Percentiles rank a stretch among this genome's conserved stretches.
These are phyloP conservation scores for Diddensiella transvaalensis DNA, from an alignment of 805 yeast genomes.

Conservation along the genomic window DNA sequence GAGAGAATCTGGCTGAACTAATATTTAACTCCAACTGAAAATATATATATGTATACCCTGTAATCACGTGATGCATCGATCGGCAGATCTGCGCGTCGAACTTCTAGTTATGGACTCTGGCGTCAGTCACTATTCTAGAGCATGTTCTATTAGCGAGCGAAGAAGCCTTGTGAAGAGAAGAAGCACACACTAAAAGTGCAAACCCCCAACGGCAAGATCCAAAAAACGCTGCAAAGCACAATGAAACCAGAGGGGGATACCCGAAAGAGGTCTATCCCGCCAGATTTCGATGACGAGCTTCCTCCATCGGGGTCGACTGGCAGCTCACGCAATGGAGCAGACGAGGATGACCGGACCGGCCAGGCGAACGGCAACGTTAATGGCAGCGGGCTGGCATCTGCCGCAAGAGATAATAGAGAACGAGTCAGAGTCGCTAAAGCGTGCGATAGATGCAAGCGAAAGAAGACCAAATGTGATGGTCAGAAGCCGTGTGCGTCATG, in stretches of 20 bases:
- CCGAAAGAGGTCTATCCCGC: not conserved
- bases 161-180: too few species aligned
- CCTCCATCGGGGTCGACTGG: not conserved
- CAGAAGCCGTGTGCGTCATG: conserved; percentile 50
- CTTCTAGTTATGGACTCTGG: too few species aligned
- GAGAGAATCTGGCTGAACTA: too few species aligned
- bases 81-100: too few species aligned
- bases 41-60: too few species aligned
- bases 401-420: conserved; percentile 2
- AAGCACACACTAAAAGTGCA: too few species aligned
- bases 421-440: conserved; percentile 44
- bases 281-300: not conserved
- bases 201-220: too few species aligned
- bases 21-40: too few species aligned
- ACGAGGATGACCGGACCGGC: not conserved
- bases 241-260: not conserved
- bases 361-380: not conserved
- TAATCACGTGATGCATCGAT: too few species aligned
- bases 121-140: too few species aligned
- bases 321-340: not conserved
- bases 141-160: too few species aligned
- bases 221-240: too few species aligned
- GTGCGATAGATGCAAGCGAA: conserved; percentile 52
- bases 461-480: conserved; percentile 58
- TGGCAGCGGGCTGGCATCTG: not conserved